Conservation (phyloP, 306 rosid species). For the Rubus idaeus region DNA sequence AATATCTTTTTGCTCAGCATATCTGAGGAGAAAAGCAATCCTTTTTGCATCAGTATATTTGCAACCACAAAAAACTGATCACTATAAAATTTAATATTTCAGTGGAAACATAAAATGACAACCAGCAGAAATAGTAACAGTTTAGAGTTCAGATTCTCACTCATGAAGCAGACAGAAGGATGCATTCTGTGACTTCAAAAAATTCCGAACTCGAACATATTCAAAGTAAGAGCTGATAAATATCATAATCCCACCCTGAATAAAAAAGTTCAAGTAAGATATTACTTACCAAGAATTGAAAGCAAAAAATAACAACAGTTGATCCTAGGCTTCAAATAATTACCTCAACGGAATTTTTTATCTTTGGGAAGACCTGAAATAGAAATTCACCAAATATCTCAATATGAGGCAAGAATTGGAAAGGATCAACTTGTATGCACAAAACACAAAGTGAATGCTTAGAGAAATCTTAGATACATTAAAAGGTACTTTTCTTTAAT, state of each 20-base stretch:
- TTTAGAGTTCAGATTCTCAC: conserved; percentile 50
- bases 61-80: conserved; percentile 1
- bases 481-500: not conserved
- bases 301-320: not conserved
- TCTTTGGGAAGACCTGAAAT: conserved; percentile 80
- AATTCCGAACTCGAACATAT: conserved; percentile 74
- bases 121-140: conserved; percentile 17
- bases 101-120: not conserved
- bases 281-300: not conserved
- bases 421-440: not conserved
- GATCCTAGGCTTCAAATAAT: conserved; percentile 7
- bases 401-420: not conserved
- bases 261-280: conserved; percentile 24
- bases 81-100: not conserved
- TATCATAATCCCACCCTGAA: conserved; percentile 87
- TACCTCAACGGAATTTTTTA: conserved; percentile 79
- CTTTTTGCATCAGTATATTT: conserved; percentile 16
- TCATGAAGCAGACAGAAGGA: conserved; percentile 91
- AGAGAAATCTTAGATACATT: not conserved
- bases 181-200: conserved; percentile 77
- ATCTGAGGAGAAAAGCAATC: conserved; percentile 46
- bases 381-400: conserved; percentile 25
- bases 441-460: not conserved
- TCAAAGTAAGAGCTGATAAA: conserved; percentile 82
- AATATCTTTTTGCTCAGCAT: conserved; percentile 74